A percentile compares a stretch with the other conserved stretches of the same genome.
phyloP scores from a whole-genome alignment of 1,284 basidiomycete genomes.

The Tilletia setariae region DNA sequence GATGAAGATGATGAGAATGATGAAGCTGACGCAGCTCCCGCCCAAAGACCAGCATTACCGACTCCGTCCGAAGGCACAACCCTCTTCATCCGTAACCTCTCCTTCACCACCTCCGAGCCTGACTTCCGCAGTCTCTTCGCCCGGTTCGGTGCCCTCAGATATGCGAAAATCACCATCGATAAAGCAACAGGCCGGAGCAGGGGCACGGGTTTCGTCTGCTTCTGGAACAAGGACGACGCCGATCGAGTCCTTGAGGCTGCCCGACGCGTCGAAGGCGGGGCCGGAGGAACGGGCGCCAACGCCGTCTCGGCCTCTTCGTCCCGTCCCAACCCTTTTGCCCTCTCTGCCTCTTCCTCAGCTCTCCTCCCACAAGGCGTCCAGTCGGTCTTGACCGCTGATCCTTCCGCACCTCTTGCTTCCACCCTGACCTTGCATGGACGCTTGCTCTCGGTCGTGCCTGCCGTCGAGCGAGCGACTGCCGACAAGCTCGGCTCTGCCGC shows the following conservation, averaged over 20 bases:
- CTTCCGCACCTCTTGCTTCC: slow-evolving; percentile 77
- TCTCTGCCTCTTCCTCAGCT: slow-evolving; percentile 13
- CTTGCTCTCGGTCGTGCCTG: slow-evolving; percentile 82
- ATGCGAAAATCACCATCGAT: slow-evolving; percentile 88
- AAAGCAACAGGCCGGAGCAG: slow-evolving; percentile 71
- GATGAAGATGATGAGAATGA: slow-evolving; percentile 16
- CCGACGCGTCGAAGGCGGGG: slow-evolving; percentile 37
- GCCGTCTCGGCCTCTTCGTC: slow-evolving; percentile 19
- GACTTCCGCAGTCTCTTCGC: slow-evolving; percentile 51
- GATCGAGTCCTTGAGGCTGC: slow-evolving; percentile 80
- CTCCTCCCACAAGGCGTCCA: neutral
- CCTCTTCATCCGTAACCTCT: slow-evolving; percentile 89
- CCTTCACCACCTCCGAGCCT: slow-evolving; percentile 68
- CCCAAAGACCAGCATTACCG: slow-evolving; percentile 32
- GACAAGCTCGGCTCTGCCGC: slow-evolving; percentile 81
- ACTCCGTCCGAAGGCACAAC: slow-evolving; percentile 67
- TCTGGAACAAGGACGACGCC: slow-evolving; percentile 90
- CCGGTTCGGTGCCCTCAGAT: slow-evolving; percentile 84
- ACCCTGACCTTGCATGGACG: slow-evolving; percentile 85
- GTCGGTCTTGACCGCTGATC: slow-evolving; percentile 72
- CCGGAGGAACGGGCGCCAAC: slow-evolving; percentile 29
- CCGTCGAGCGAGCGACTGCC: slow-evolving; percentile 85
- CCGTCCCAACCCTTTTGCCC: slow-evolving; percentile 41
- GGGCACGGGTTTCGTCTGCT: slow-evolving; percentile 95
- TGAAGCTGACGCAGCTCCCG: slow-evolving; percentile 20